Base-by-base conservation (phyloP, 2,329 filamentous ascomycete species). In the Alternaria sp. region DNA sequence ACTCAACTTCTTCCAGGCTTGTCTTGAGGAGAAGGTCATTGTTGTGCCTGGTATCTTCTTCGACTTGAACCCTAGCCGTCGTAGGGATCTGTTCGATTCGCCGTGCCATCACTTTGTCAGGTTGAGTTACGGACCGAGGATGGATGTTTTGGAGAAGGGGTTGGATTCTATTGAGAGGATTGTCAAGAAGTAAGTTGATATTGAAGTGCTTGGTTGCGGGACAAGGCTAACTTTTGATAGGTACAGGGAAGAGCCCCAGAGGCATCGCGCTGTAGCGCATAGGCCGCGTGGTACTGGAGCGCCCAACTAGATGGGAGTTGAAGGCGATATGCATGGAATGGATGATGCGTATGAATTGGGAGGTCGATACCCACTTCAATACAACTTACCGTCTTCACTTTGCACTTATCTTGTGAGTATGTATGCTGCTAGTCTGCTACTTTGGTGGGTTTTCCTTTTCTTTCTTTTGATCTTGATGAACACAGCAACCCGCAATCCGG, bases 31-130 rank as follows among this genome's bases (percentile, higher is more conserved):
- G 85, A 96, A 96, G 86, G 93, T 96, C 70, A 97, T 97, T 76
- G 93, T 97, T 17, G 95, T 98, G 5, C 95, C 95, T 0, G 95
- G 95, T 63, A 98, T 98, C 80, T 98, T 98, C 87, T 98, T 98
- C 79, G 95, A 98, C 76, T 82, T 98, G 68, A 98, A 98, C 83
- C 95, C 95, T 5, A 91, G 91, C 36, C 91, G 93, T 79, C 87
- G 95, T 68, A 87, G 95, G 78, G 95, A 98, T 80, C 81, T 98
- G 71, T 98, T 98, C 70, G 95, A 98, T 82, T 93, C 89, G 70
- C 95, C 95, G 63, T 97, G 95, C 82, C 95, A 98, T 82, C 83
- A 81, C 67, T 82, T 80, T 69, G 80, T 82, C 17, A 59, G 80
- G 13, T 55, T 82, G 62, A 81, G 78, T 36, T 82, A 82, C 46